A percentile compares a stretch with the other conserved stretches of the same genome.
phyloP scores from a whole-genome alignment of 2,329 filamentous ascomycete species.

The Mariannaea sp. region DNA sequence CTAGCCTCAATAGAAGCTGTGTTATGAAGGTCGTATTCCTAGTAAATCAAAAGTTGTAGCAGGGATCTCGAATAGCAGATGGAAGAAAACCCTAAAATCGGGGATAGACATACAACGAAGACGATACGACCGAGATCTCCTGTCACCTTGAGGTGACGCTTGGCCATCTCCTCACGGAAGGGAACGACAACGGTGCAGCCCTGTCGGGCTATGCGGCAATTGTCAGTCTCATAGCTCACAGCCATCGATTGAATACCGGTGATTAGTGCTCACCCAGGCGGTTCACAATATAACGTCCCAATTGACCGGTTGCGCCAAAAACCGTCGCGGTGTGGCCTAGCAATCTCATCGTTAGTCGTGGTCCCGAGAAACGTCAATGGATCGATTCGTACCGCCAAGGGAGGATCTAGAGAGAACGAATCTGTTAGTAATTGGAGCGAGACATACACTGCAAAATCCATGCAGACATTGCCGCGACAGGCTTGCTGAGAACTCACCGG shows the following conservation, averaged over 20 bases:
- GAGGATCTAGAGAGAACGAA: constrained; percentile 70
- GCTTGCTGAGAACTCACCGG: constrained; percentile 63
- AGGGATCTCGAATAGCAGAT: constrained; percentile 1
- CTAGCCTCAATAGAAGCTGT: constrained; percentile 95
- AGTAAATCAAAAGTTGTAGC: constrained; percentile 24
- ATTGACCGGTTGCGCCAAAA: constrained; percentile 94
- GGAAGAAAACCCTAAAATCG: not conserved
- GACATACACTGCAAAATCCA: not conserved
- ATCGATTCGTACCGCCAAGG: constrained; percentile 71
- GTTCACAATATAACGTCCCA: constrained; percentile 98
- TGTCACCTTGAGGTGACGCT: constrained; percentile 94
- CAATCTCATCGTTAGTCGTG: constrained; percentile 39
- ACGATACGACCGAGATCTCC: constrained; percentile 89
- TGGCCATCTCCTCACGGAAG: constrained; percentile 96
- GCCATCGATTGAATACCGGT: not conserved
- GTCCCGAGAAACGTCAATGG: constrained; percentile 17
- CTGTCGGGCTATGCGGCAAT: constrained; percentile 68
- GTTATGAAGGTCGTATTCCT: constrained; percentile 96
- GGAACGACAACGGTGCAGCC: constrained; percentile 95
- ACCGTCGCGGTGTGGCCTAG: constrained; percentile 94
- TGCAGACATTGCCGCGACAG: not conserved
- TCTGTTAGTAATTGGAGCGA: constrained; percentile 40
- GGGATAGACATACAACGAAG: constrained; percentile 69
- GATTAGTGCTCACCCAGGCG: constrained; percentile 66
- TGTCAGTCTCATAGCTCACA: constrained; percentile 28